Percentiles rank a stretch among this genome's conserved stretches.
Conservation (phyloP, 306 rosid genomes). For the Malus asiatica region DNA sequence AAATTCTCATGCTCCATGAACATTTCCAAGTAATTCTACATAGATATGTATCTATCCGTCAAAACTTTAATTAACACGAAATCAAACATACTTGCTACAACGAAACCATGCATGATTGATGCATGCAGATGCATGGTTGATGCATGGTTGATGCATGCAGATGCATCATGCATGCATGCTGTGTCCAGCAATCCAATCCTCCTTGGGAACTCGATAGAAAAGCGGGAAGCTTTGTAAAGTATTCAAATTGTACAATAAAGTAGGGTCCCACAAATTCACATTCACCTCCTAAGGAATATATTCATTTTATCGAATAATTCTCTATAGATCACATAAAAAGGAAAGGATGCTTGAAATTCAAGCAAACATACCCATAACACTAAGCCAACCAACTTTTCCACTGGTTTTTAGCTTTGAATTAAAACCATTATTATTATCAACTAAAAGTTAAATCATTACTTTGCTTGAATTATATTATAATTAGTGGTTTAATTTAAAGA, state of each 20-base stretch:
- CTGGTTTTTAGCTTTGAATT: conserved; percentile 32
- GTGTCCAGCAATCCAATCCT: not conserved
- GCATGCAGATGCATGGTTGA: not conserved
- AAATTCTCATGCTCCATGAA: too few species aligned
- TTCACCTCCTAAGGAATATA: conserved; percentile 67
- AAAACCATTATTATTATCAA: conserved; percentile 17
- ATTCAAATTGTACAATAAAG: conserved; percentile 32
- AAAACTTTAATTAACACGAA: too few species aligned
- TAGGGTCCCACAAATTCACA: conserved; percentile 60
- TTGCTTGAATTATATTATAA: conserved; percentile 52
- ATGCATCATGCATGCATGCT: not conserved
- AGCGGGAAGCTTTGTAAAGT: conserved; percentile 34
- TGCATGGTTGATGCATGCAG: not conserved
- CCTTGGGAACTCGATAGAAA: conserved; percentile 10
- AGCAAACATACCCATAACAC: conserved; percentile 83
- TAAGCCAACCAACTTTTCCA: conserved; percentile 60
- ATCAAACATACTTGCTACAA: not conserved
- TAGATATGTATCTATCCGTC: too few species aligned
- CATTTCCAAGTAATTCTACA: too few species aligned
- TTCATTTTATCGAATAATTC: conserved; percentile 80
- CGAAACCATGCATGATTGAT: not conserved
- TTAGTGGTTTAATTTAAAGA: conserved; percentile 14
- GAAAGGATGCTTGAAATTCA: conserved; percentile 78
- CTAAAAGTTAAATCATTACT: conserved; percentile 47
- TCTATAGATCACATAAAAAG: conserved; percentile 48